A percentile compares a stretch with the other conserved stretches of the same genome.
These are phyloP conservation scores for Prototheca stagnorum DNA, from an alignment of 163 green algal genomes.

Conservation along the genomic window DNA sequence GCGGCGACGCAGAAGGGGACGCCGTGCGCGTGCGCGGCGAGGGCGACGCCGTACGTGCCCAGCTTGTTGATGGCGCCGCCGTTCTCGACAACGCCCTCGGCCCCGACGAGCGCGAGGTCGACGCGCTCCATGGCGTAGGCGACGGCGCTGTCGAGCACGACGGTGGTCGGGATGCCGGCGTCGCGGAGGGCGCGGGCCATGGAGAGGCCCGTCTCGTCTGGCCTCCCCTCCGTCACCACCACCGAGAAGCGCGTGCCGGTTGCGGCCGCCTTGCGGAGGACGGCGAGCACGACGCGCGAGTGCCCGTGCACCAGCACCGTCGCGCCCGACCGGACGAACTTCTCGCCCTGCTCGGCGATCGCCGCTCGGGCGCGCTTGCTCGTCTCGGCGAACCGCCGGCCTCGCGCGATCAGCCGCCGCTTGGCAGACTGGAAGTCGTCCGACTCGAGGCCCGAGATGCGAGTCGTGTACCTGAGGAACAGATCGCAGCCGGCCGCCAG, in stretches of 20 bases:
- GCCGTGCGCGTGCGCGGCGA: constrained; percentile 63
- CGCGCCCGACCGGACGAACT: constrained; percentile 64
- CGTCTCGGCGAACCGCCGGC: constrained; percentile 35
- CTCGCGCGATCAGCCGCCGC: constrained; percentile 55
- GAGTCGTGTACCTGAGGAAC: constrained; percentile 78
- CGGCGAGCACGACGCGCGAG: constrained; percentile 64
- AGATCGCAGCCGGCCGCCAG: constrained; percentile 83
- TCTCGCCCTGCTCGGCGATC: constrained; percentile 75
- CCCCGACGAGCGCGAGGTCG: constrained; percentile 84
- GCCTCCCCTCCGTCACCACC: constrained; percentile 75
- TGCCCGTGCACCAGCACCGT: constrained; percentile 77
- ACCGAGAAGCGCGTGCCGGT: constrained; percentile 75
- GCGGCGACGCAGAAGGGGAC: constrained; percentile 89
- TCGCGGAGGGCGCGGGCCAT: constrained; percentile 66
- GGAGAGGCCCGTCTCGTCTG: constrained; percentile 55
- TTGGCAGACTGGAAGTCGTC: constrained; percentile 65
- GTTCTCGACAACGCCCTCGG: constrained; percentile 89
- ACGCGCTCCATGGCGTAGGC: constrained; percentile 70
- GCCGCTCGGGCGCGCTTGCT: constrained; percentile 57
- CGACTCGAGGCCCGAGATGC: constrained; percentile 61
- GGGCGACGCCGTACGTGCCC: constrained; percentile 73
- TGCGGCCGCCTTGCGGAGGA: constrained; percentile 53
- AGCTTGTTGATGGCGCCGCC: constrained; percentile 96
- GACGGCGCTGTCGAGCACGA: constrained; percentile 75
- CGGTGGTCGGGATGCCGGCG: constrained; percentile 55